Evolutionary conservation across 2,329 filamentous ascomycete species (phyloP), one percentile per base, ranked within the genome.

Genomic region (Fusarium pseudoanthophilum): DNA sequence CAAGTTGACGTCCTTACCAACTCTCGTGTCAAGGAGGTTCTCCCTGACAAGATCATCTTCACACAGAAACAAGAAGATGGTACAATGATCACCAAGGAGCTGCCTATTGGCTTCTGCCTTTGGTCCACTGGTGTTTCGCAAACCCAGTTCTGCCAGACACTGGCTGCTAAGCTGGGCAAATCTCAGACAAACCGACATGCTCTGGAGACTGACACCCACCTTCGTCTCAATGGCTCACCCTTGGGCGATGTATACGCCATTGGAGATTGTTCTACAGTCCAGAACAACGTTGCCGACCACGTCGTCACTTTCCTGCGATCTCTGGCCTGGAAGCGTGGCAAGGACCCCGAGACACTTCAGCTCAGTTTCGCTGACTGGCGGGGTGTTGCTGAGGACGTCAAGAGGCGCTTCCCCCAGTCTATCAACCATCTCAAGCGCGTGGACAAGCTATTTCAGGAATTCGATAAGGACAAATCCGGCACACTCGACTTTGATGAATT

Each of bases 81-180:
- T 48, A 89, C 90, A 36, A 82, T 91, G 1, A 77, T 97, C n/a
- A 92, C 91, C 30, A 99, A 99, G 81, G 96, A 99, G 78, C 90
- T 99, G 1, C 95, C 96, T 0, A 95, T 94, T 86, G 96, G 95
- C 34, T 97, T 99, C 85, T 98, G 96, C 78, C 87, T 99, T 20
- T 99, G 96, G 96, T 98, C 96, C 0, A 99, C 96, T 1, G 96
- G 96, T 69, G 95, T 99, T 46, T 87, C 95, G 0, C 96, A 97
- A 80, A 93, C 94, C 9, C 89, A 93, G 32, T 91, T 99, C 74
- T 93, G 90, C 80, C 89, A 94, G 82, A 92, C 85, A 24, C 84
- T 99, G 34, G 92, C 95, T 6, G 85, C 88, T n/a, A 93, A 94
- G 77, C 89, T 99, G 6, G 90, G 90, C 24, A 86, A 92, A 9